A percentile compares a stretch with the other conserved stretches of the same genome.
phyloP scores from a whole-genome alignment of 495 filamentous ascomycete species.

The Penicillium taxi region DNA sequence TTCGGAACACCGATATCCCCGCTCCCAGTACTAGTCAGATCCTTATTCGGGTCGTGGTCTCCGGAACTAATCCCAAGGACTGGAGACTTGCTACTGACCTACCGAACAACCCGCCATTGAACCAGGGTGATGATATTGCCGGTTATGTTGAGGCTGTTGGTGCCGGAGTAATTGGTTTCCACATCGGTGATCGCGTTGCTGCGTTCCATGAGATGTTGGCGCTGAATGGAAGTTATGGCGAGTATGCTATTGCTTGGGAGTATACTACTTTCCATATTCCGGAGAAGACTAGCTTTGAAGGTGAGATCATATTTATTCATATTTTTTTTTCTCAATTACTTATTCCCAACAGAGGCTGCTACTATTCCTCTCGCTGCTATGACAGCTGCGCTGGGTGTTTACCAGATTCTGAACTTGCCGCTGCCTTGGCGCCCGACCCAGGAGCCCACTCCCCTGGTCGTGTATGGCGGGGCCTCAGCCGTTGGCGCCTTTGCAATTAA shows the following conservation, averaged over 20 bases:
- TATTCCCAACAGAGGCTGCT: constrained; percentile 45
- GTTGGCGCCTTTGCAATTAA: constrained; percentile 65
- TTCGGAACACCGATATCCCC: constrained; percentile 59
- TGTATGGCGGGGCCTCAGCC: constrained; percentile 62
- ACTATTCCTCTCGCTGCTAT: constrained; percentile 66
- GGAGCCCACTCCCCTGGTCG: constrained; percentile 44
- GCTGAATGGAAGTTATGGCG: constrained; percentile 55
- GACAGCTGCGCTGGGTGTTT: constrained; percentile 62
- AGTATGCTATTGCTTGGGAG: constrained; percentile 59
- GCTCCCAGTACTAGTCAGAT: constrained; percentile 52
- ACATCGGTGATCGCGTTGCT: constrained; percentile 59
- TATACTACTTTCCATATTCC: constrained; percentile 66
- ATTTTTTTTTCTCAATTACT: neutral
- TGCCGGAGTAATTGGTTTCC: constrained; percentile 52
- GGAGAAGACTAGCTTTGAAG: constrained; percentile 56
- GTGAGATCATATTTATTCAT: constrained; percentile 24
- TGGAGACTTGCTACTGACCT: constrained; percentile 60
- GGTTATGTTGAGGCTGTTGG: constrained; percentile 59
- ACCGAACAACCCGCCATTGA: constrained; percentile 21
- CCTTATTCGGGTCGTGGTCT: constrained; percentile 61
- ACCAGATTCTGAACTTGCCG: constrained; percentile 50
- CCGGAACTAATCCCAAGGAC: constrained; percentile 73
- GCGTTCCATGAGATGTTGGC: constrained; percentile 58
- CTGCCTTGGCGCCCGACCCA: constrained; percentile 51
- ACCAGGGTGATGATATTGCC: constrained; percentile 67